Evolutionary conservation across 148 eudicot genomes (phyloP).

Genomic region (Arctostaphylos glauca): DNA sequence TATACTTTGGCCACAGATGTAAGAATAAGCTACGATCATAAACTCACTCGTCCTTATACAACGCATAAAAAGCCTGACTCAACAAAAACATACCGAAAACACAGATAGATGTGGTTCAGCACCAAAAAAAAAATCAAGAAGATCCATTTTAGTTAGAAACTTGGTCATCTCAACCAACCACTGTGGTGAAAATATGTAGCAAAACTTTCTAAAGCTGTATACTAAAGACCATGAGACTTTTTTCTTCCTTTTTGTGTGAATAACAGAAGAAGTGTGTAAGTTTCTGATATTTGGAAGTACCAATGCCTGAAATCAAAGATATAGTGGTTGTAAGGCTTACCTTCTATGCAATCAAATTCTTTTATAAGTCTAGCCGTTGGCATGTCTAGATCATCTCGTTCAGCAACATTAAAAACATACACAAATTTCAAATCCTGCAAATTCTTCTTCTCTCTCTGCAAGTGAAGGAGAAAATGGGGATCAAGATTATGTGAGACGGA

Average conservation of each 20-base stretch:
- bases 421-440: slow-evolving; percentile 77
- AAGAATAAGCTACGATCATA: background rate
- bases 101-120: background rate
- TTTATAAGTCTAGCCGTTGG: slow-evolving; percentile 88
- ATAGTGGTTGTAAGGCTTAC: slow-evolving; percentile 27
- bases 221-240: background rate
- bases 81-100: background rate
- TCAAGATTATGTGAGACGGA: background rate
- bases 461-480: slow-evolving; percentile 5
- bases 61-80: background rate
- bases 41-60: background rate
- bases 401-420: slow-evolving; percentile 74
- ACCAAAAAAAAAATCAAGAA: background rate
- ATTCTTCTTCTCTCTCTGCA: slow-evolving; percentile 90
- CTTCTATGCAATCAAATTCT: slow-evolving; percentile 76
- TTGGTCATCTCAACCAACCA: background rate
- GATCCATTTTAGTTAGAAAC: background rate
- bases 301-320: background rate
- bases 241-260: background rate
- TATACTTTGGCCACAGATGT: background rate
- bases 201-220: background rate
- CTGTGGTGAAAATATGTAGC: background rate
- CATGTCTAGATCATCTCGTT: slow-evolving; percentile 67
- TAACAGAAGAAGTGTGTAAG: background rate
- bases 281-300: background rate